Conservation (phyloP, 176 grass and related monocot genomes). For the Lolium rigidum region DNA sequence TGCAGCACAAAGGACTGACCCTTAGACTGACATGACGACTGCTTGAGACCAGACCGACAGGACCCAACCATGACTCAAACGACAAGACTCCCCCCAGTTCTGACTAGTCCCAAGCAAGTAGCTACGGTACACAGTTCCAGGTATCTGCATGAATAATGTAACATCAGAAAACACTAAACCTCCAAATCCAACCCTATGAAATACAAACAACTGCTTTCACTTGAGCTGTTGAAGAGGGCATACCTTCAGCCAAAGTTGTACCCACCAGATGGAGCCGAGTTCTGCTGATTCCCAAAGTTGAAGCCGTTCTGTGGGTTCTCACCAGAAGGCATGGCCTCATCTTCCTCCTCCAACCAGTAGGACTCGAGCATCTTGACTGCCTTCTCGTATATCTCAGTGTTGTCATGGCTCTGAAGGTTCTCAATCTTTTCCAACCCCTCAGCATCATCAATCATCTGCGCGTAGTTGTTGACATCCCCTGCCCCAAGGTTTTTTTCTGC, state of each 20-base stretch:
- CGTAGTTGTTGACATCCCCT: slow-evolving; percentile 70
- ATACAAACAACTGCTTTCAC: background rate
- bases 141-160: slow-evolving; percentile 43
- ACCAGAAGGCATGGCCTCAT: slow-evolving; percentile 60
- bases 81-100: slow-evolving; percentile 65
- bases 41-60: slow-evolving; percentile 60
- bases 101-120: slow-evolving; percentile 60
- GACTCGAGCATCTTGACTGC: slow-evolving; percentile 90
- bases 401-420: slow-evolving; percentile 95
- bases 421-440: slow-evolving; percentile 98
- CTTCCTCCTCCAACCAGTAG: slow-evolving; percentile 92
- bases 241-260: slow-evolving; percentile 85
- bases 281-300: slow-evolving; percentile 67
- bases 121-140: slow-evolving; percentile 51
- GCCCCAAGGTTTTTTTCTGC: slow-evolving; percentile 73
- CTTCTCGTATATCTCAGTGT: slow-evolving; percentile 92
- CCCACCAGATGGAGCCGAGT: slow-evolving; percentile 65
- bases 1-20: slow-evolving; percentile 49
- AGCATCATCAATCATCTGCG: slow-evolving; percentile 88
- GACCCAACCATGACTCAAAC: slow-evolving; percentile 65
- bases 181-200: background rate
- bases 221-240: background rate
- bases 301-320: slow-evolving; percentile 67
- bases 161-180: slow-evolving; percentile 34
- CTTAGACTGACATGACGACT: slow-evolving; percentile 68